These are phyloP conservation scores for Plantago lanceolata DNA, from an alignment of 305 asterid species.

Conservation along the genomic window DNA sequence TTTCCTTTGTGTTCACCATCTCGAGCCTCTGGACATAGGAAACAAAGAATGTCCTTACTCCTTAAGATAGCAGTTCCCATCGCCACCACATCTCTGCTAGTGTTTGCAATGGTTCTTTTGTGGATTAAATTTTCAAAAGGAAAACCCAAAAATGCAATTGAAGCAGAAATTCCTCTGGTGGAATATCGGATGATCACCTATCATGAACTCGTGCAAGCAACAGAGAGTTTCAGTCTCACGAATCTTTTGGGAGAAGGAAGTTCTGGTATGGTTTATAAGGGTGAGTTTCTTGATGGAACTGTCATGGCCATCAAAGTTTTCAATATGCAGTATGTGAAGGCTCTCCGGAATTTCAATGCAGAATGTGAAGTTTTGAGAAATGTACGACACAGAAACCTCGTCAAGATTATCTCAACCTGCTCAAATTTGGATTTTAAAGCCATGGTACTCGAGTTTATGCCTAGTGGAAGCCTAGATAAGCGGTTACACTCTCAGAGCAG, in stretches of 20 bases:
- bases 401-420: constrained; percentile 27
- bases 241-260: background rate
- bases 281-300: background rate
- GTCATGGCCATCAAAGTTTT: background rate
- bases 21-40: constrained; percentile 16
- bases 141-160: constrained; percentile 13
- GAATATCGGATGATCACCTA: constrained; percentile 22
- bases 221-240: background rate
- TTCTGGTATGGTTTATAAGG: background rate
- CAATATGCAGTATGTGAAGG: background rate
- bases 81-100: constrained; percentile 16
- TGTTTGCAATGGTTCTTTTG: constrained; percentile 7
- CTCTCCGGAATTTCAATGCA: constrained; percentile 23
- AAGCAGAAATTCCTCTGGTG: constrained; percentile 10
- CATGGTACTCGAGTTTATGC: constrained; percentile 4
- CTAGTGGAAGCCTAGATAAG: constrained; percentile 7
- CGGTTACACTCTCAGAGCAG: too few species aligned
- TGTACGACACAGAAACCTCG: constrained; percentile 35
- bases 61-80: too few species aligned
- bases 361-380: constrained; percentile 35
- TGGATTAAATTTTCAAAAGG: constrained; percentile 21
- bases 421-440: constrained; percentile 9
- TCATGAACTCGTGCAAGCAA: background rate
- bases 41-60: constrained; percentile 19
- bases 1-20: constrained; percentile 24